Percentiles rank a stretch among this genome's conserved stretches.
Evolutionary conservation across 371 early-diverging fungal genomes (phyloP).

Genomic region (Lichtheimia corymbifera): DNA sequence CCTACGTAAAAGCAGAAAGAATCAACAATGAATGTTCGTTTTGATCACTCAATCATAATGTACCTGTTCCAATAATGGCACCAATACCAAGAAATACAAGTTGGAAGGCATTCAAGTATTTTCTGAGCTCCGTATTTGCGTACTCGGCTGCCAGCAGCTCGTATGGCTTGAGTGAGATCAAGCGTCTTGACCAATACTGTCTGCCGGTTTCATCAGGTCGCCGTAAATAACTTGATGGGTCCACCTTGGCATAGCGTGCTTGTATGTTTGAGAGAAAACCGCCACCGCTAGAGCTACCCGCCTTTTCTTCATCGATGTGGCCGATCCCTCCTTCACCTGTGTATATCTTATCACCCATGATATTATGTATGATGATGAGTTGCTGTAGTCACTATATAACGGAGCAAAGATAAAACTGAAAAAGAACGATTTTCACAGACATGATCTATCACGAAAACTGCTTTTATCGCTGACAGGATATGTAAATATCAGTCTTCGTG

Average conservation of each 20-base stretch:
- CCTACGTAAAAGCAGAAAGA: conserved; percentile 69
- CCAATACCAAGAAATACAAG: conserved; percentile 65
- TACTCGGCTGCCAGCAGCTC: conserved; percentile 52
- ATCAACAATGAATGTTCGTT: conserved; percentile 43
- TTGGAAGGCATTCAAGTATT: conserved; percentile 45
- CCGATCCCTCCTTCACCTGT: not conserved
- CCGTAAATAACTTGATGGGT: conserved; percentile 42
- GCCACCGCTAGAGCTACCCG: not conserved
- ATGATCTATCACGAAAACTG: not conserved
- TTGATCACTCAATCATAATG: conserved; percentile 15
- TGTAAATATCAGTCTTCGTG: not conserved
- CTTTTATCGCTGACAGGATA: not conserved
- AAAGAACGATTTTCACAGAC: not conserved
- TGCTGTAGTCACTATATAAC: too few relatives aligned
- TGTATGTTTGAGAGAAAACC: not conserved
- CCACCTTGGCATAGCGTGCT: conserved; percentile 23
- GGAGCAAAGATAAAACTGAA: not conserved
- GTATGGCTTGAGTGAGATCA: conserved; percentile 53
- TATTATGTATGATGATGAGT: too few relatives aligned
- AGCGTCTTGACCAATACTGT: conserved; percentile 49
- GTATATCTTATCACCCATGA: conserved; percentile 5
- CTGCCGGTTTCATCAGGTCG: conserved; percentile 38
- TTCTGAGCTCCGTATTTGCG: conserved; percentile 46
- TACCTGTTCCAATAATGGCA: conserved; percentile 74
- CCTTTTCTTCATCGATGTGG: conserved; percentile 2